Conservation (phyloP, 2,329 filamentous ascomycete genomes). For the Colletotrichum endophyticum region DNA sequence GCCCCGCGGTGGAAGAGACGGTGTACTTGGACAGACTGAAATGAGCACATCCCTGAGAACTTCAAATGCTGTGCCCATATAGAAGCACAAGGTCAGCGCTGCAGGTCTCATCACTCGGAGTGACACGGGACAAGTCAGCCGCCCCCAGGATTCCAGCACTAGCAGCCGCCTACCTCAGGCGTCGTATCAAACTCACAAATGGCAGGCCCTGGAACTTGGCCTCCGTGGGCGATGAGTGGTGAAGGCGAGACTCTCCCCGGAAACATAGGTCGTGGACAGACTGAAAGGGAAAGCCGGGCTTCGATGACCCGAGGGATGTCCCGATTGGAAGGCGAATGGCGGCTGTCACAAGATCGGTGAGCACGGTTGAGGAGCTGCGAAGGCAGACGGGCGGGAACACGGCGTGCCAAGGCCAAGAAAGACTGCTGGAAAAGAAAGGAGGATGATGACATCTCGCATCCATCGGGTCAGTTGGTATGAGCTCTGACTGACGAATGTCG, state of each 20-base stretch:
- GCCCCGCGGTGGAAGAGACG: background rate
- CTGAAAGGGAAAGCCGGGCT: background rate
- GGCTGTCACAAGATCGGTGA: background rate
- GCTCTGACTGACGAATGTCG: background rate
- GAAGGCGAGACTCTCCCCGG: background rate
- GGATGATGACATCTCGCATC: background rate
- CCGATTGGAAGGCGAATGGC: background rate
- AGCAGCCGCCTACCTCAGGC: background rate
- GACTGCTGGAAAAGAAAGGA: background rate
- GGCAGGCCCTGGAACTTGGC: background rate
- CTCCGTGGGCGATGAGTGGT: background rate
- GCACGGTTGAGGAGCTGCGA: background rate
- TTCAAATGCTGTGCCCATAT: background rate
- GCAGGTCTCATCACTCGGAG: background rate
- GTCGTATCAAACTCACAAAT: background rate
- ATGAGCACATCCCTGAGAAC: background rate
- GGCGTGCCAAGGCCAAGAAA: background rate
- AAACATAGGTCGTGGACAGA: background rate
- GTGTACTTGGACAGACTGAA: background rate
- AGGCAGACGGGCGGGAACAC: background rate
- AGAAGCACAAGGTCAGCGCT: background rate
- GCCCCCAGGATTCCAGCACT: background rate
- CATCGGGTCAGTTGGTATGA: background rate
- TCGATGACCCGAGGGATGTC: background rate
- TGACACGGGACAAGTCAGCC: background rate